Base-by-base conservation (phyloP, 192 early-diverging fungal species). In the Martensiomyces pterosporus region DNA sequence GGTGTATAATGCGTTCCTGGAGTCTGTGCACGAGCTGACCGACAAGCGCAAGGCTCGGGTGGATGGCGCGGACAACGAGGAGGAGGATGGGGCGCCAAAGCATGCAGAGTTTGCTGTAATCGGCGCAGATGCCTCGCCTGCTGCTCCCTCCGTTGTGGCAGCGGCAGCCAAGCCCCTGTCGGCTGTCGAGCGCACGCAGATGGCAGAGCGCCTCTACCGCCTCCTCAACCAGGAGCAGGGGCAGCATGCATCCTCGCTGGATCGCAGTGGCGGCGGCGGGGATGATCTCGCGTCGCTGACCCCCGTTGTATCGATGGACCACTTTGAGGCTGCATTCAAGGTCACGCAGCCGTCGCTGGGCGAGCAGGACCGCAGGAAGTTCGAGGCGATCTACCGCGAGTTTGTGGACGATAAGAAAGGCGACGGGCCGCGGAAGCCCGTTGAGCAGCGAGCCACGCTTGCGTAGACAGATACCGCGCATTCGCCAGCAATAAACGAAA, bases 1-100 rank as follows among this genome's bases (percentile, higher is more conserved):
- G 18, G 57, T 97, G 2, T 96, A 96, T 56, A 91, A 89, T 57
- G 93, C 92, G 0, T 89, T 94, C 35, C 75, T 99, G 29, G 89
- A 89, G 49, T 82, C 91, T 0, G 87, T 97, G 50, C 93, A 94
- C 41, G 83, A 83, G 13, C 60, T 64, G 16, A 80, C 85, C 26
- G 79, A 82, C 48, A 56, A 56, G 21, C 53, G 59, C 24, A 67
- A 69, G 17, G 66, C 41, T n/a, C 6, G 10, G 9, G 18, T 2
- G 7, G 32, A 29, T 44, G 43, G 35, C n/a, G 46, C 37, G 9
- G 39, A n/a, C 22, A 43, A 32, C 5, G 22, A 17, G 12, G 5
- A n/a, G 2, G 43, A n/a, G 15, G 16, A 10, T 24, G 44, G 22
- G 2, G 39, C 50, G 5, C 6, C 23, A 15, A 46, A 39, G 33